Evolutionary conservation across 1,284 basidiomycete genomes (phyloP).

Genomic region (Apiotrichum siamense): DNA sequence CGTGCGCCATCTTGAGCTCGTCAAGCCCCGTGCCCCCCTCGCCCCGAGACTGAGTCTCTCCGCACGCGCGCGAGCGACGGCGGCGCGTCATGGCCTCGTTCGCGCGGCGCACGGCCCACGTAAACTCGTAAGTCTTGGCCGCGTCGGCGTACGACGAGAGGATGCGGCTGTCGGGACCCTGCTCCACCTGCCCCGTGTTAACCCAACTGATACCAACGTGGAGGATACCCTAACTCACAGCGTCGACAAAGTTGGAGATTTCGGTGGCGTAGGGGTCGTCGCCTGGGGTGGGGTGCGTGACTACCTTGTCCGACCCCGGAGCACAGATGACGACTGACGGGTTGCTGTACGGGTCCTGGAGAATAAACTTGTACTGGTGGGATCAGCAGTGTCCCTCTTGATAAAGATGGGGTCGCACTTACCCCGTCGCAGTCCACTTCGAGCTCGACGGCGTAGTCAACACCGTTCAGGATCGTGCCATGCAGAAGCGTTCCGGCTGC

Average conservation of each 20-base stretch:
- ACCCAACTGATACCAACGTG: no score
- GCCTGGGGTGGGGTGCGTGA: slow-evolving; percentile 27
- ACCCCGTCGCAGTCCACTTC: slow-evolving; percentile 42
- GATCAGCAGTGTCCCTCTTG: no score
- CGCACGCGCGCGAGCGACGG: slow-evolving; percentile 6
- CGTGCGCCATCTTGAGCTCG: not conserved
- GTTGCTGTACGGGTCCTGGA: slow-evolving; percentile 46
- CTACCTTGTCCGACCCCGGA: slow-evolving; percentile 34
- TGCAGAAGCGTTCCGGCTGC: slow-evolving; percentile 43
- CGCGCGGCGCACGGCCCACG: slow-evolving; percentile 34
- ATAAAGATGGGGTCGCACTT: slow-evolving; percentile 52
- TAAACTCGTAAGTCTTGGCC: slow-evolving; percentile 68
- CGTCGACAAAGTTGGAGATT: slow-evolving; percentile 46
- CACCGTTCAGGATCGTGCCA: slow-evolving; percentile 34
- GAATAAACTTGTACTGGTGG: slow-evolving; percentile 33
- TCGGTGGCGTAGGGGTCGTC: slow-evolving; percentile 49
- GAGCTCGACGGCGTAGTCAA: slow-evolving; percentile 41
- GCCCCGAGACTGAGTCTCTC: not conserved
- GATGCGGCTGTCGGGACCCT: slow-evolving; percentile 34
- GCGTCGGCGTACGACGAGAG: slow-evolving; percentile 59
- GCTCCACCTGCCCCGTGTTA: slow-evolving; percentile 40
- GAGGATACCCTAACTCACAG: slow-evolving; percentile 15
- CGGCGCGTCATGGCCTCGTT: slow-evolving; percentile 26
- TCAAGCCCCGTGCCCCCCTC: not conserved
- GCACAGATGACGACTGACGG: slow-evolving; percentile 43